Evolutionary conservation across 257 asterid species (phyloP), one percentile per base, ranked within the genome.

Genomic region (Cinchona pubescens): DNA sequence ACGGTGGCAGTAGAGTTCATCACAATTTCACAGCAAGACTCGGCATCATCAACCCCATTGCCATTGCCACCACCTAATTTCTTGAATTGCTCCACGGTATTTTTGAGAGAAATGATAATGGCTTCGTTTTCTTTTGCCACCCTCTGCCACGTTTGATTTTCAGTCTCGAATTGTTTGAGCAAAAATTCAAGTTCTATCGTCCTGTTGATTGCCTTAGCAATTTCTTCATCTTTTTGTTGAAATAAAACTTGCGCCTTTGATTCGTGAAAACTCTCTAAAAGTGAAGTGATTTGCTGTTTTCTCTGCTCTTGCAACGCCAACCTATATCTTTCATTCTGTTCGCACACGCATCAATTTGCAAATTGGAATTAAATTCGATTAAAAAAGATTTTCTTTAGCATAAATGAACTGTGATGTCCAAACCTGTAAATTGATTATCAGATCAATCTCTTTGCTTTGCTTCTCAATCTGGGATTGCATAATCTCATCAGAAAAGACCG

Each of bases 251-350:
- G 83, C 7, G 82, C 48, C 83, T 74, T 85, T 38, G 91, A 7
- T 83, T 92, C 98, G 77, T 75, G n/a, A n/a, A n/a, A 84, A 64
- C 73, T 83, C 71, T 78, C 90, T 61, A 88, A 11, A 3, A 91
- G 23, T 6, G 78, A 12, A 0, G 80, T 45, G 2, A 71, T 18
- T 46, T 88, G 90, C 23, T 80, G 90, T 64, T 68, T 88, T 16
- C 87, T 74, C 38, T 94, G 90, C 51, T 87, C 96, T 56, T 85
- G 88, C 21, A 94, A 30, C 1, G 82, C 80, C 82, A 76, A 64
- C 72, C 92, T 86, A 82, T 90, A 69, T 62, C 87, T 79, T 75
- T 94, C 97, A 30, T 76, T 90, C 98, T 94, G 92, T 76, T 40
- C 72, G 46, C 0, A 40, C 25, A 15, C 8, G 25, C 10, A 71